phyloP scores from a whole-genome alignment of 495 filamentous ascomycete species.

The Podospora australis region DNA sequence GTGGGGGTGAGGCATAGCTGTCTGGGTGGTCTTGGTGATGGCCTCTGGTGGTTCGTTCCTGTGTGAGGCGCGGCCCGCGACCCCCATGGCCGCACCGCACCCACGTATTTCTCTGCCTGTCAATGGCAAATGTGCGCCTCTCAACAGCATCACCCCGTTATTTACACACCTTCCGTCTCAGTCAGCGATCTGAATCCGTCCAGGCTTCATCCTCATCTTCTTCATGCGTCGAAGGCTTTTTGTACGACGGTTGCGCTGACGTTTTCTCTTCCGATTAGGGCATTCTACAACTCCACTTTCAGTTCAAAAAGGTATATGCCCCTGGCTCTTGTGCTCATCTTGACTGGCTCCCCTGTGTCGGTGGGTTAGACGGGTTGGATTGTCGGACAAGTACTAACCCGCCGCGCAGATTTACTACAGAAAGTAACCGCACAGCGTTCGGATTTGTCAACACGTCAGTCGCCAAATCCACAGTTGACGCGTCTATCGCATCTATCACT shows the following conservation, averaged over 20 bases:
- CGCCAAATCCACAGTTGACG: too few species aligned
- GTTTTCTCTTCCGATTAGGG: constrained; percentile 50
- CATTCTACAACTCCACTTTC: constrained; percentile 94
- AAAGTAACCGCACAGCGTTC: too few species aligned
- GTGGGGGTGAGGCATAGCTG: background rate
- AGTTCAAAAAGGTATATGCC: constrained; percentile 72
- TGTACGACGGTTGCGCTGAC: background rate
- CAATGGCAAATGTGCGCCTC: constrained; percentile 6
- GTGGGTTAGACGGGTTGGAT: too few species aligned
- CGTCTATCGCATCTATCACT: too few species aligned
- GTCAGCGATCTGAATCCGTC: background rate
- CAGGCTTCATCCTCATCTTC: constrained; percentile 2
- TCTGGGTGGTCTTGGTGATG: background rate
- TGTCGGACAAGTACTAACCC: too few species aligned
- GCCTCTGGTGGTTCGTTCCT: background rate
- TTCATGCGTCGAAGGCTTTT: background rate
- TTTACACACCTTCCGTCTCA: constrained; percentile 1
- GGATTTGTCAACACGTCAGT: too few species aligned
- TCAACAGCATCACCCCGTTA: background rate
- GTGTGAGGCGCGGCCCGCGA: constrained; percentile 9
- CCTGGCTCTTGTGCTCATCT: background rate
- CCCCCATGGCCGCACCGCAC: background rate
- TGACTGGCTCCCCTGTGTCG: background rate
- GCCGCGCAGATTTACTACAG: constrained; percentile 57
- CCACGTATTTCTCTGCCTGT: constrained; percentile 5